Evolutionary conservation across 352 stramenopile species (phyloP).

Genomic region (Pythium aquatile): DNA sequence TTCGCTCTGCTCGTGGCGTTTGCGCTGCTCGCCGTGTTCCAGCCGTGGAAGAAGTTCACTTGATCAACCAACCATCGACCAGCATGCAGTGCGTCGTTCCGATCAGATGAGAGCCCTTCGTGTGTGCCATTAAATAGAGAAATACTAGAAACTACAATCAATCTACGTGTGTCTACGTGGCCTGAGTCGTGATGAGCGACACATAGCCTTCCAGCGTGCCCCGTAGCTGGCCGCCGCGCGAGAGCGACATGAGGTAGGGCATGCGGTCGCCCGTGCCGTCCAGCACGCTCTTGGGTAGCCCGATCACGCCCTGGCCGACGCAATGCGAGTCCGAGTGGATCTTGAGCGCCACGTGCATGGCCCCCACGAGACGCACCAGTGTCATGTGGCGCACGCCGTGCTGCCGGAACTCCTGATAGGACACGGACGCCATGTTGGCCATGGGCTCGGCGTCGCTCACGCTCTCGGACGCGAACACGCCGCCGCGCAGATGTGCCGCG

Average conservation of each 20-base stretch:
- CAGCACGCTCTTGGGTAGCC: conserved; percentile 43
- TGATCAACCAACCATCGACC: conserved; percentile 1
- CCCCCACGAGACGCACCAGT: conserved; percentile 44
- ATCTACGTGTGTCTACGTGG: background rate
- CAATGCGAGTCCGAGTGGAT: conserved; percentile 46
- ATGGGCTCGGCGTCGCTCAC: conserved; percentile 21
- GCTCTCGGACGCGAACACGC: conserved; percentile 35
- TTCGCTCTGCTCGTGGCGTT: conserved; percentile 54
- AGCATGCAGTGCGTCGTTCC: background rate
- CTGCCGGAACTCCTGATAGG: conserved; percentile 20
- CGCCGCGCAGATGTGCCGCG: conserved; percentile 61
- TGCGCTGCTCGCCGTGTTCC: conserved; percentile 68
- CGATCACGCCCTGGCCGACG: conserved; percentile 70
- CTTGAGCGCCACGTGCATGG: conserved; percentile 76
- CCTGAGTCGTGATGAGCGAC: conserved; percentile 23
- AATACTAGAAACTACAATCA: conserved; percentile 5
- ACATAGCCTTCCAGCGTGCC: conserved; percentile 58
- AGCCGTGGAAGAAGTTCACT: conserved; percentile 55
- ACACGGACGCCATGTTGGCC: conserved; percentile 23
- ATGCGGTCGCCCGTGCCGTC: conserved; percentile 29
- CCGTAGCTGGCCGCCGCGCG: conserved; percentile 50
- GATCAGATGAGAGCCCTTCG: background rate
- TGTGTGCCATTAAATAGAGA: conserved; percentile 25
- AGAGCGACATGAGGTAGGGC: conserved; percentile 53
- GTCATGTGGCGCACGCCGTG: conserved; percentile 54